phyloP scores from a whole-genome alignment of 495 filamentous ascomycete species.

The Poronia punctata region DNA sequence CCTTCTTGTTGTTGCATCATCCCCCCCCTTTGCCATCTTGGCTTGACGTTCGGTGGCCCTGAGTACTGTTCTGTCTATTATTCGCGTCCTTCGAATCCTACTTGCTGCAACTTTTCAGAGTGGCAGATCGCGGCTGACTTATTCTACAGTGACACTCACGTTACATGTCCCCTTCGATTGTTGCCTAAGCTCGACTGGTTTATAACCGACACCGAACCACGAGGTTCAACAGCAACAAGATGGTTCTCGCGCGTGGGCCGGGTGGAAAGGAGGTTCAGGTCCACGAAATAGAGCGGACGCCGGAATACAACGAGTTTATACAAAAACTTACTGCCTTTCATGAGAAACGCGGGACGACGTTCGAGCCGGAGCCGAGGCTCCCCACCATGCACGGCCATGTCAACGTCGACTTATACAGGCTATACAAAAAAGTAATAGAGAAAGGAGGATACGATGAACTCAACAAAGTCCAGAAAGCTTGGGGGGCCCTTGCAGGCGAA shows the following conservation, averaged over 20 bases:
- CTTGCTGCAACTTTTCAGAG: too few species aligned
- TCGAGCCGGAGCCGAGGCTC: conserved; percentile 68
- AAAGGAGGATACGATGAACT: conserved; percentile 77
- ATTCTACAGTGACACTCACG: too few species aligned
- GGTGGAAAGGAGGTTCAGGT: conserved; percentile 20
- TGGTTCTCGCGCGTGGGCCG: conserved; percentile 21
- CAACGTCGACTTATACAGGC: conserved; percentile 60
- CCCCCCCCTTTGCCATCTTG: too few species aligned
- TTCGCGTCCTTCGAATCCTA: too few species aligned
- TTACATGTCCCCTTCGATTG: neutral
- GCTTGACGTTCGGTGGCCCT: too few species aligned
- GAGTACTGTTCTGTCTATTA: too few species aligned
- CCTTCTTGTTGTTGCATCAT: too few species aligned
- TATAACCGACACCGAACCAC: neutral
- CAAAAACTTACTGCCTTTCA: conserved; percentile 58
- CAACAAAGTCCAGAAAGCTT: conserved; percentile 70
- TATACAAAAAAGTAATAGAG: conserved; percentile 62
- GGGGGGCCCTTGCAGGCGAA: conserved; percentile 63
- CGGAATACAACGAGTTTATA: conserved; percentile 66
- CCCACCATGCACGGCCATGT: conserved; percentile 45
- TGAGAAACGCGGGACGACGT: conserved; percentile 61
- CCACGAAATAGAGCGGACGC: conserved; percentile 41
- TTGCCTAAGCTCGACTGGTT: neutral
- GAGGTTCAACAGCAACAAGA: conserved; percentile 1
- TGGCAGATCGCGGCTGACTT: too few species aligned